These are phyloP conservation scores for Epichloe typhina DNA, from an alignment of 2,329 filamentous ascomycete genomes.

Conservation along the genomic window DNA sequence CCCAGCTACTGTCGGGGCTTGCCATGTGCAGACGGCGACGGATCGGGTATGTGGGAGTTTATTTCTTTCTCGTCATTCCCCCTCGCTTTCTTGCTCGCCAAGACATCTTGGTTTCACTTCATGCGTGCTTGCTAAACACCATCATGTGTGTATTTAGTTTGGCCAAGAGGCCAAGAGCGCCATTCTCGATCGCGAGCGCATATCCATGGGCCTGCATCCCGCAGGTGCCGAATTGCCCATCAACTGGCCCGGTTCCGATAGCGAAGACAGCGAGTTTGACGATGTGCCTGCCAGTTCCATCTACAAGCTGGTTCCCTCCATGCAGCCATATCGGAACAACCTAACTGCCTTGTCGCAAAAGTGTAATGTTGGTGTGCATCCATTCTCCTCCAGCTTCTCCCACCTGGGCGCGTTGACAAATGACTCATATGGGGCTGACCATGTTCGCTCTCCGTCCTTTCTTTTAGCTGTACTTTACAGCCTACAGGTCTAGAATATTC, in stretches of 20 bases:
- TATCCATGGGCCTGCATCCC: slow-evolving; percentile 5
- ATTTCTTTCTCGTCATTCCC: background rate
- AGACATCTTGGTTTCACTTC: background rate
- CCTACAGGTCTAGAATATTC: slow-evolving; percentile 43
- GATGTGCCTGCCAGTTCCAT: slow-evolving; percentile 12
- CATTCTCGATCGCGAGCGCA: slow-evolving; percentile 23
- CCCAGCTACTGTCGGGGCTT: slow-evolving; percentile 21
- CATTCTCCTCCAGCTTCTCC: background rate
- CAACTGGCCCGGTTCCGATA: slow-evolving; percentile 16
- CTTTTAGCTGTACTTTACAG: slow-evolving; percentile 44
- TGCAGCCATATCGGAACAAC: slow-evolving; percentile 36
- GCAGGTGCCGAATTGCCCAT: slow-evolving; percentile 12
- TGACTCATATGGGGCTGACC: slow-evolving; percentile 1
- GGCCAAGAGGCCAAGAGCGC: slow-evolving; percentile 20
- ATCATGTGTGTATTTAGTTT: slow-evolving; percentile 16
- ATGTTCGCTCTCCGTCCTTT: background rate
- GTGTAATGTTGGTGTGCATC: slow-evolving; percentile 31
- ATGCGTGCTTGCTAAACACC: background rate
- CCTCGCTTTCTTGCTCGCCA: too few relatives aligned
- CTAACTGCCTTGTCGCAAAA: slow-evolving; percentile 44
- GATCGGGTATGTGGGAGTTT: slow-evolving; percentile 20
- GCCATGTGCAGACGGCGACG: slow-evolving; percentile 22
- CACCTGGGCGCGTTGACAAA: too few relatives aligned
- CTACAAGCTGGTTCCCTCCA: slow-evolving; percentile 18
- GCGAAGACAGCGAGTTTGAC: slow-evolving; percentile 11